Percentiles rank a stretch among this genome's conserved stretches.
phyloP scores from a whole-genome alignment of 2,329 filamentous ascomycete species.

The Claviceps pazoutovae region DNA sequence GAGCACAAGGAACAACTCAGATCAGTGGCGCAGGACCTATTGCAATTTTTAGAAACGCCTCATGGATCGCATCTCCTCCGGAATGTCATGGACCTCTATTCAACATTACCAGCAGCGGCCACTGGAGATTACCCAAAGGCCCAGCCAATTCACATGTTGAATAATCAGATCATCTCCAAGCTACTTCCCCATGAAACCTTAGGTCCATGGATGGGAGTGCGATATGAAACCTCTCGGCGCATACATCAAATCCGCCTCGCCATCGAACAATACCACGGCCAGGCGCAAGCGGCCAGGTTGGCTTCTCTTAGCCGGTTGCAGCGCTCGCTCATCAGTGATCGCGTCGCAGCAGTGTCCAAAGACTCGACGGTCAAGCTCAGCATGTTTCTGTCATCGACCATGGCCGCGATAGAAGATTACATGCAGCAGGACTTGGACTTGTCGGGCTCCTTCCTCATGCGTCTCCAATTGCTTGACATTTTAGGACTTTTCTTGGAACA shows the following conservation, averaged over 20 bases:
- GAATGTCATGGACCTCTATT: constrained; percentile 24
- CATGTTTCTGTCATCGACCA: constrained; percentile 32
- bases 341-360: constrained; percentile 41
- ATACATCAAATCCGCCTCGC: constrained; percentile 27
- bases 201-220: constrained; percentile 35
- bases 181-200: constrained; percentile 24
- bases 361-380: constrained; percentile 45
- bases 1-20: constrained; percentile 3
- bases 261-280: constrained; percentile 24
- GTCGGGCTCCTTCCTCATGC: constrained; percentile 1
- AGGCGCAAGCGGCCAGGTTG: constrained; percentile 32
- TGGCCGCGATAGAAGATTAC: constrained; percentile 29
- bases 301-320: constrained; percentile 46
- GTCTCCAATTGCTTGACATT: constrained; percentile 17
- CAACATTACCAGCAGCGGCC: constrained; percentile 15
- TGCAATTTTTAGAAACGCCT: constrained; percentile 19
- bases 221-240: constrained; percentile 36
- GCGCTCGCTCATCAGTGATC: constrained; percentile 40
- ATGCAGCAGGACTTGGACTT: constrained; percentile 20
- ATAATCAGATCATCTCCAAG: constrained; percentile 39
- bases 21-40: constrained; percentile 12
- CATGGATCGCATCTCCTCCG: constrained; percentile 16
- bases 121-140: constrained; percentile 21
- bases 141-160: constrained; percentile 44
- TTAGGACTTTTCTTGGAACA: constrained; percentile 41